These are phyloP conservation scores for Geotrichum australiense DNA, from an alignment of 1,139 yeast genomes.

Conservation along the genomic window DNA sequence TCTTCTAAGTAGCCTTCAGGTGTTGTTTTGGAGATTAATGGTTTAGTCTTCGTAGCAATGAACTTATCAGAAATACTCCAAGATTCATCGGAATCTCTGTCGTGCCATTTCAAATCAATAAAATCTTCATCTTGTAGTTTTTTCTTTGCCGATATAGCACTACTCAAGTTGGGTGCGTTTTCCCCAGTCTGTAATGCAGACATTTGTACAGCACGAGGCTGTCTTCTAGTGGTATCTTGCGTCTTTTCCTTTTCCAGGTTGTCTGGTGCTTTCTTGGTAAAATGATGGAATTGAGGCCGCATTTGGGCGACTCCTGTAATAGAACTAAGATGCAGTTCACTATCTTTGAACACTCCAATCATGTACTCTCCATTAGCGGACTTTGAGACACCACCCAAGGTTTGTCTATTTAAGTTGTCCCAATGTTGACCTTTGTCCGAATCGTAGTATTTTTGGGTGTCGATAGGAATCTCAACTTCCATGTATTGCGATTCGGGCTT, in stretches of 20 bases:
- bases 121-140: slow-evolving; percentile 69
- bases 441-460: slow-evolving; percentile 59
- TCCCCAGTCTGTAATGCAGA: slow-evolving; percentile 65
- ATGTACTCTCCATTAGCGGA: slow-evolving; percentile 49
- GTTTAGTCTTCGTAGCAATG: slow-evolving; percentile 21
- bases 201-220: slow-evolving; percentile 62
- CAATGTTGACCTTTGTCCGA: slow-evolving; percentile 55
- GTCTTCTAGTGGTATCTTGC: slow-evolving; percentile 41
- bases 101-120: slow-evolving; percentile 44
- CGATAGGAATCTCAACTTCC: slow-evolving; percentile 67
- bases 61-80: slow-evolving; percentile 33
- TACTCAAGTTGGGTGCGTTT: slow-evolving; percentile 60
- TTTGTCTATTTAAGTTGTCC: slow-evolving; percentile 53
- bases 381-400: slow-evolving; percentile 61
- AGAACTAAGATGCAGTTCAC: slow-evolving; percentile 57
- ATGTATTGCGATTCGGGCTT: slow-evolving; percentile 55
- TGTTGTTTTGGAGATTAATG: slow-evolving; percentile 24
- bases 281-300: slow-evolving; percentile 73
- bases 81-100: slow-evolving; percentile 37
- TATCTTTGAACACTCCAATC: slow-evolving; percentile 44
- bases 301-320: slow-evolving; percentile 66
- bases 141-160: slow-evolving; percentile 69
- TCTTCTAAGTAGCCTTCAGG: slow-evolving; percentile 27
- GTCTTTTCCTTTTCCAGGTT: slow-evolving; percentile 26
- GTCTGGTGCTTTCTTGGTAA: slow-evolving; percentile 43